phyloP scores from a whole-genome alignment of 2,329 filamentous ascomycete genomes.

The Paradendryphiella salina region DNA sequence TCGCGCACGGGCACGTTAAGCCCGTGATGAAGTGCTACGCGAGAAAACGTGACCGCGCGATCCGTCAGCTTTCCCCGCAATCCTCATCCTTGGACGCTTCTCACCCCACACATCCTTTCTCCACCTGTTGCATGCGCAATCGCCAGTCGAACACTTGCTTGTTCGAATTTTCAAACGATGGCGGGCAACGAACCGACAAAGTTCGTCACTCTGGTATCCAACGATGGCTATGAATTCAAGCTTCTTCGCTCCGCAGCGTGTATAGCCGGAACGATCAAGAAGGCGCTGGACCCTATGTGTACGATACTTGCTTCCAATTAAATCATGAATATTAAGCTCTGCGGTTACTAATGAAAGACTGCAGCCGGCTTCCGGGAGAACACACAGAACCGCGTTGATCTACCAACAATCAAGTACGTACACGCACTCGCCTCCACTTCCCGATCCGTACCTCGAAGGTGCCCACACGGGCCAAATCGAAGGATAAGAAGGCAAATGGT shows the following conservation, averaged over 20 bases:
- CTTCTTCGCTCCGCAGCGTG: slow-evolving; percentile 71
- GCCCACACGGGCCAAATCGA: not conserved
- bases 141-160: too few relatives aligned
- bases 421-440: not conserved
- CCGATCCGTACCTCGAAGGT: not conserved
- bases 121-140: not conserved
- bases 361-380: slow-evolving; percentile 68
- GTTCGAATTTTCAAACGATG: slow-evolving; percentile 21
- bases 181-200: slow-evolving; percentile 53
- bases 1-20: too few relatives aligned
- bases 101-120: not conserved
- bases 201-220: slow-evolving; percentile 76
- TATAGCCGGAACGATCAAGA: slow-evolving; percentile 71
- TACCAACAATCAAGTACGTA: slow-evolving; percentile 73
- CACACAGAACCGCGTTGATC: slow-evolving; percentile 64
- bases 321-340: not conserved
- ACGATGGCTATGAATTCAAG: slow-evolving; percentile 76
- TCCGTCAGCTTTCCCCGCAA: slow-evolving; percentile 17
- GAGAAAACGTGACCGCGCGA: slow-evolving; percentile 36
- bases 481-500: not conserved
- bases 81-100: not conserved
- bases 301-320: slow-evolving; percentile 26
- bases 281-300: slow-evolving; percentile 74
- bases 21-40: slow-evolving; percentile 12
- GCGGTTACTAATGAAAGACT: slow-evolving; percentile 5